Evolutionary conservation across 78 protist species (phyloP).

Genomic region (Guillardia theta): DNA sequence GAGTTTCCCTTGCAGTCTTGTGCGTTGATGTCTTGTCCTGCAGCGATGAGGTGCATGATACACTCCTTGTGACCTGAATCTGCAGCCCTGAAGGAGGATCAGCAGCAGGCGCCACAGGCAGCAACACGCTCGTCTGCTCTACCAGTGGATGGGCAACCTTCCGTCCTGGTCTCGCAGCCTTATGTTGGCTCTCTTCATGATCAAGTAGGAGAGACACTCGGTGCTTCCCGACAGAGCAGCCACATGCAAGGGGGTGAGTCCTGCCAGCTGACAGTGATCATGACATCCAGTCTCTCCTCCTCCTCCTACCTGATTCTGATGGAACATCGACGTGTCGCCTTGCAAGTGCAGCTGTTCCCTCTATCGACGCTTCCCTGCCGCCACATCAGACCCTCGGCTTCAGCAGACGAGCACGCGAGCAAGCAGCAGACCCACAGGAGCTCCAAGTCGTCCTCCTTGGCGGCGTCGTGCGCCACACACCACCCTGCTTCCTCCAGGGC

Average conservation of each 20-base stretch:
- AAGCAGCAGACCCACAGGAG: too few relatives aligned
- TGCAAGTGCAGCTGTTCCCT: background rate
- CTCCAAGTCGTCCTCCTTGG: background rate
- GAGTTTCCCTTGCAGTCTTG: background rate
- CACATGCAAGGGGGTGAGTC: background rate
- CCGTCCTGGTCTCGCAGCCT: background rate
- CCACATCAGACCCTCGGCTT: too few relatives aligned
- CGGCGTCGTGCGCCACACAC: background rate
- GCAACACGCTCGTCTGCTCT: too few relatives aligned
- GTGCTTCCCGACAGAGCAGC: slow-evolving; percentile 16
- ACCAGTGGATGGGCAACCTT: background rate
- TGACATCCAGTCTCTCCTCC: too few relatives aligned
- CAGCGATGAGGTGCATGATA: background rate
- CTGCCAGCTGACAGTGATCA: too few relatives aligned
- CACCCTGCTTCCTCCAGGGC: too few relatives aligned
- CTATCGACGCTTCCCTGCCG: too few relatives aligned
- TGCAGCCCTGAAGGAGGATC: too few relatives aligned
- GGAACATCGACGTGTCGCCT: background rate
- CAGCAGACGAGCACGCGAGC: too few relatives aligned
- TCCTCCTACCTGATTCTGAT: too few relatives aligned
- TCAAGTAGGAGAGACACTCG: background rate
- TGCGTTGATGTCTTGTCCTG: background rate
- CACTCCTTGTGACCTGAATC: background rate
- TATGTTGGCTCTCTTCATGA: background rate
- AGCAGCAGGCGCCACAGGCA: too few relatives aligned